A percentile compares a stretch with the other conserved stretches of the same genome.
Evolutionary conservation across 2,329 filamentous ascomycete genomes (phyloP).

Genomic region (Fonsecaea monophora): DNA sequence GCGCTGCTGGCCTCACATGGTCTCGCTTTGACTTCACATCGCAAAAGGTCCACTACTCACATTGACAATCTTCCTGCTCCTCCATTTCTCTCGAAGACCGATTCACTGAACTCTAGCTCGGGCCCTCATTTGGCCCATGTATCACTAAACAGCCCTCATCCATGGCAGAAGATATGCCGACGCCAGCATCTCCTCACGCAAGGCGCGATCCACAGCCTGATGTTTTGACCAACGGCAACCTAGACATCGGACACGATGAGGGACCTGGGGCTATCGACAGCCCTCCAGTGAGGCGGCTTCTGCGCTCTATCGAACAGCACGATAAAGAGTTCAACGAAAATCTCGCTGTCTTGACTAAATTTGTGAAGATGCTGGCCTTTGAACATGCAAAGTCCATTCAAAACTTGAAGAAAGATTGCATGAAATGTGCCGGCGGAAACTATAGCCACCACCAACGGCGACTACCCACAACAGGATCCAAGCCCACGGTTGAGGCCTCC

Average conservation of each 20-base stretch:
- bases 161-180: not conserved
- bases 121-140: not conserved
- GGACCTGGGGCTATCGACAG: not conserved
- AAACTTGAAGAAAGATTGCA: slow-evolving; percentile 8
- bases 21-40: not conserved
- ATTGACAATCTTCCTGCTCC: not conserved
- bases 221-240: not conserved
- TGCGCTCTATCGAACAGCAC: slow-evolving; percentile 10
- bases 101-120: not conserved
- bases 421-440: not conserved
- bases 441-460: not conserved
- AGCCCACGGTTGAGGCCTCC: not conserved
- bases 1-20: not conserved
- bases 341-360: slow-evolving; percentile 2
- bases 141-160: not conserved
- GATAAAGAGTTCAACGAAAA: slow-evolving; percentile 15
- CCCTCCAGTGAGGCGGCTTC: not conserved
- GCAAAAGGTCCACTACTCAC: not conserved
- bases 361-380: slow-evolving; percentile 2
- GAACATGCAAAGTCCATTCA: slow-evolving; percentile 15
- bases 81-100: not conserved
- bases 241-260: not conserved
- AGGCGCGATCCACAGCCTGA: not conserved
- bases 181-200: not conserved
- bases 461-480: not conserved